These are phyloP conservation scores for Luffa acutangula DNA, from an alignment of 306 rosid species.

Conservation along the genomic window DNA sequence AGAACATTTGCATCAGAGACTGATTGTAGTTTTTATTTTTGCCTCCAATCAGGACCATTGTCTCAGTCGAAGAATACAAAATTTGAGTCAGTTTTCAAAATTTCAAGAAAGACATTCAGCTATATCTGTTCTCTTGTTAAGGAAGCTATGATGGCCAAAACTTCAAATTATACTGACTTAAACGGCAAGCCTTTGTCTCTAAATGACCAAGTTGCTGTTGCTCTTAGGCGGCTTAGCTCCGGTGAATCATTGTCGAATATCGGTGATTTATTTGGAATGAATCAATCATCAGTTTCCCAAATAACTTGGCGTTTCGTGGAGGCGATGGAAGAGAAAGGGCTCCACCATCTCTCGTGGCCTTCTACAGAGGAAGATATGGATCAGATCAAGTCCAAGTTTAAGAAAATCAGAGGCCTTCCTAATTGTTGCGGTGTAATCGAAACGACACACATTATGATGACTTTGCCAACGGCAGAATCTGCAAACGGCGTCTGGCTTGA, in stretches of 20 bases:
- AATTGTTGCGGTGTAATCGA: constrained; percentile 88
- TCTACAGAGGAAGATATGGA: constrained; percentile 53
- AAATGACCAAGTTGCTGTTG: constrained; percentile 79
- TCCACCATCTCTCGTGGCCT: constrained; percentile 75
- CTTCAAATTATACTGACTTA: constrained; percentile 31
- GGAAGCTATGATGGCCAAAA: constrained; percentile 50
- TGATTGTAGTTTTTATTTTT: constrained; percentile 6
- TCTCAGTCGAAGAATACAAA: constrained; percentile 38
- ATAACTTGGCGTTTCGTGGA: constrained; percentile 85
- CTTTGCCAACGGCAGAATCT: constrained; percentile 50
- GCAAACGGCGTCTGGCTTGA: constrained; percentile 62
- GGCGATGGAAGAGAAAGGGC: constrained; percentile 81
- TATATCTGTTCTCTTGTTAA: constrained; percentile 76
- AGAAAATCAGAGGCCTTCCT: constrained; percentile 53
- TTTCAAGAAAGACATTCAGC: constrained; percentile 72
- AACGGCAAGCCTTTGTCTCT: constrained; percentile 51
- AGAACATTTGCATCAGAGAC: background rate
- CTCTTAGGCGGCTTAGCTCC: constrained; percentile 82
- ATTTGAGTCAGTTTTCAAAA: constrained; percentile 68
- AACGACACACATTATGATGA: constrained; percentile 76
- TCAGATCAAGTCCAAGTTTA: constrained; percentile 52
- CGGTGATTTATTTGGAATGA: constrained; percentile 61
- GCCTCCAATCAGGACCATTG: constrained; percentile 45
- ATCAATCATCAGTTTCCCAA: constrained; percentile 77
- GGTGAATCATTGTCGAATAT: constrained; percentile 66